Evolutionary conservation across 2,329 filamentous ascomycete genomes (phyloP).

Genomic region (Calonectria fujianensis): DNA sequence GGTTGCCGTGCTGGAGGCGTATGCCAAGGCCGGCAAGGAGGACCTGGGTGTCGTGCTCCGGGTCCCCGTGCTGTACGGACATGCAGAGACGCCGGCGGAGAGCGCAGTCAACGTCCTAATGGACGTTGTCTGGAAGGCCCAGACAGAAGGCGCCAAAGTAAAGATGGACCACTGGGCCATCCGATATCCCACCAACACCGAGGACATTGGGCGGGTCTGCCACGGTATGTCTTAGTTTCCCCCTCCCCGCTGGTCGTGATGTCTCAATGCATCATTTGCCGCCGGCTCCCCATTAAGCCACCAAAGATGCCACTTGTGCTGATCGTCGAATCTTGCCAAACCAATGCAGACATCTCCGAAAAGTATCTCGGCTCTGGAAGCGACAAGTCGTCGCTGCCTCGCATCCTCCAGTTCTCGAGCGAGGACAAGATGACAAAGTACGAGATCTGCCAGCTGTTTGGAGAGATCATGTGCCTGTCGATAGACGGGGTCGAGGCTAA

Average conservation of each 20-base stretch:
- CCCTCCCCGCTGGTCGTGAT: constrained; percentile 33
- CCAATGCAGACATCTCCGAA: constrained; percentile 76
- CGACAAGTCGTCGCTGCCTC: constrained; percentile 75
- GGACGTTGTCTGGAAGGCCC: constrained; percentile 84
- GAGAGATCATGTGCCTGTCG: constrained; percentile 85
- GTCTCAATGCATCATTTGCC: constrained; percentile 34
- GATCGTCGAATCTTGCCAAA: constrained; percentile 11
- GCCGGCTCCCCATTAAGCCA: neutral
- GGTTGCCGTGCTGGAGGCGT: constrained; percentile 79
- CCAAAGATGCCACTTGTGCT: constrained; percentile 1
- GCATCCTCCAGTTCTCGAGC: constrained; percentile 88
- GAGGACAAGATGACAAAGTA: constrained; percentile 93
- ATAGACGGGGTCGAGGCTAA: constrained; percentile 81
- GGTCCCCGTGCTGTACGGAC: constrained; percentile 89
- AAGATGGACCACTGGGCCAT: constrained; percentile 92
- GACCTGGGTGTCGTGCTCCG: constrained; percentile 82
- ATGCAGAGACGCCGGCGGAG: constrained; percentile 81
- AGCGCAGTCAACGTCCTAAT: constrained; percentile 90
- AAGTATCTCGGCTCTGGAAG: constrained; percentile 77
- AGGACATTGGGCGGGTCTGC: constrained; percentile 88
- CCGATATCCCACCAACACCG: constrained; percentile 91
- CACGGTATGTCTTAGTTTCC: constrained; percentile 69
- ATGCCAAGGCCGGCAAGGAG: constrained; percentile 66
- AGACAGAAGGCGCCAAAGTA: constrained; percentile 76
- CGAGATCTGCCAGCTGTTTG: constrained; percentile 87